These are phyloP conservation scores for Vigna radiata DNA, from an alignment of 306 rosid species.

Conservation along the genomic window DNA sequence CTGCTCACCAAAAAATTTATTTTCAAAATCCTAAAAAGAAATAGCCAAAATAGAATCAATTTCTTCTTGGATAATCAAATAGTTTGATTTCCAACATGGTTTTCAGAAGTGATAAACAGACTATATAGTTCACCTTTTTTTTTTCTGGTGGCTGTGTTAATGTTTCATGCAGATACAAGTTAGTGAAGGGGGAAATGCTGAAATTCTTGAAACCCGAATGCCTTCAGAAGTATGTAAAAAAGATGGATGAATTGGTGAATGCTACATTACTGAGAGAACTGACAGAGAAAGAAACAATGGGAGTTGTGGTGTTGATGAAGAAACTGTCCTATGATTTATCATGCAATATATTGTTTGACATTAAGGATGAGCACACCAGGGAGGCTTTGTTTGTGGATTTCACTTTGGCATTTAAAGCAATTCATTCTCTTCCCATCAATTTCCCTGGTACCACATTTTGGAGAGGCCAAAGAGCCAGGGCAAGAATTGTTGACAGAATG, in stretches of 20 bases:
- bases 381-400: slow-evolving; percentile 52
- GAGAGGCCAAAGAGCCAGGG: slow-evolving; percentile 60
- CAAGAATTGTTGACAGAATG: slow-evolving; percentile 47
- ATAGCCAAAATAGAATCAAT: too few relatives aligned
- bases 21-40: neutral
- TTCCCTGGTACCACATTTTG: slow-evolving; percentile 53
- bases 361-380: slow-evolving; percentile 49
- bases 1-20: neutral
- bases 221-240: slow-evolving; percentile 50
- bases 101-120: neutral
- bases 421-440: slow-evolving; percentile 53
- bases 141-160: neutral
- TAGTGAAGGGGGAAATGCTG: slow-evolving; percentile 54
- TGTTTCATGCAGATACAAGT: slow-evolving; percentile 37
- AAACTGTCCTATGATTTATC: slow-evolving; percentile 50
- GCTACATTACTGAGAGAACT: slow-evolving; percentile 39
- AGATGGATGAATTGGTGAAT: slow-evolving; percentile 55
- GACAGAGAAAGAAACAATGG: slow-evolving; percentile 47
- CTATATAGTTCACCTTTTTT: neutral
- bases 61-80: neutral
- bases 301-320: slow-evolving; percentile 54
- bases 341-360: slow-evolving; percentile 57
- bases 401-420: slow-evolving; percentile 48
- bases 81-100: neutral
- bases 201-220: slow-evolving; percentile 64